phyloP scores from a whole-genome alignment of 768 basidiomycete species.

The Mycena galopus region DNA sequence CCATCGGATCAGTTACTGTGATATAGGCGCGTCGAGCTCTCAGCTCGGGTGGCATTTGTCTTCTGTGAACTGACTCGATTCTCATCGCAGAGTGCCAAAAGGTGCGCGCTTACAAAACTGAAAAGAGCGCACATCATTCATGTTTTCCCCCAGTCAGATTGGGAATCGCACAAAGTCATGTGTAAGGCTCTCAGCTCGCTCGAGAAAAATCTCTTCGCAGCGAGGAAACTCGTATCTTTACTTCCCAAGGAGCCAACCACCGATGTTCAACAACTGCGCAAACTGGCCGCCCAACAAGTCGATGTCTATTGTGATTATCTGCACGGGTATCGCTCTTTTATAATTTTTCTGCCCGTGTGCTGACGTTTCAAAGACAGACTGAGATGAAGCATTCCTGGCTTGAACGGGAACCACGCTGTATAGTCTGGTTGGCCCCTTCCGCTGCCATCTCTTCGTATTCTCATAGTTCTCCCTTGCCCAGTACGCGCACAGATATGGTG shows the following conservation, averaged over 20 bases:
- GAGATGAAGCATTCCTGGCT: conserved; percentile 18
- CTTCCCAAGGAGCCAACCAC: conserved; percentile 23
- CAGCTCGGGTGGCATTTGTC: conserved; percentile 18
- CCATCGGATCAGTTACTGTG: conserved; percentile 25
- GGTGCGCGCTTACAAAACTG: conserved; percentile 24
- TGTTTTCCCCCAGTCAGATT: conserved; percentile 22
- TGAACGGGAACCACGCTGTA: conserved; percentile 15
- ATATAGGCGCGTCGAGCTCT: conserved; percentile 19
- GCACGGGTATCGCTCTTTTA: conserved; percentile 16
- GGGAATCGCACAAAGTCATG: conserved; percentile 17
- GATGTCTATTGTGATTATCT: conserved; percentile 1
- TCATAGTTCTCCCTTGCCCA: conserved; percentile 18
- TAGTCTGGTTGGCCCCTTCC: conserved; percentile 24
- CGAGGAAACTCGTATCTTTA: conserved; percentile 15
- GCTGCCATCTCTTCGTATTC: conserved; percentile 20
- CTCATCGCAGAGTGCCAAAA: conserved; percentile 27
- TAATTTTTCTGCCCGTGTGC: conserved; percentile 16
- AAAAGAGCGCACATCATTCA: conserved; percentile 16
- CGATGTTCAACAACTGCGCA: conserved; percentile 5
- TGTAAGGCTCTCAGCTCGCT: conserved; percentile 22
- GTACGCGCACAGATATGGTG: conserved; percentile 15
- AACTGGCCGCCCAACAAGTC: background rate
- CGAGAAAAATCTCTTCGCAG: conserved; percentile 20
- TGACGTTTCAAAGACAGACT: conserved; percentile 21
- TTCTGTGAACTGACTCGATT: conserved; percentile 21